Evolutionary conservation across 2,329 filamentous ascomycete genomes (phyloP).

Genomic region (Fusarium protoensiforme): DNA sequence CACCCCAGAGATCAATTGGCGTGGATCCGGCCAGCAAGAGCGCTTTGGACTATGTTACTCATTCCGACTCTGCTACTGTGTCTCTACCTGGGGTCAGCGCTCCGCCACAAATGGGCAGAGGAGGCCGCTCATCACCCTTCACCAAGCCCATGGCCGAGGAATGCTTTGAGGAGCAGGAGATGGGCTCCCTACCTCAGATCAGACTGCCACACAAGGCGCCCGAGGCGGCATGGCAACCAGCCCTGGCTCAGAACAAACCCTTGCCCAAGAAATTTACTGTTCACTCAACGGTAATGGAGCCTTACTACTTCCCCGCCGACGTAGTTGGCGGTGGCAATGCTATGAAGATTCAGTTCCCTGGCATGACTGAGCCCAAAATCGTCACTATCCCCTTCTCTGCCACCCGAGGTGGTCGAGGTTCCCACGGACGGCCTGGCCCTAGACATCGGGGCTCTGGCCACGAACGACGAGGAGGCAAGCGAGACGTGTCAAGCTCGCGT

Average conservation of each 20-base stretch:
- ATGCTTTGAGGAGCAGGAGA: constrained; percentile 84
- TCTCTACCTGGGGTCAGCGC: constrained; percentile 64
- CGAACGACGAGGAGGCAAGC: constrained; percentile 47
- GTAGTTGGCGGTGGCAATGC: constrained; percentile 48
- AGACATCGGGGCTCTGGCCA: constrained; percentile 46
- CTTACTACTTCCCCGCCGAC: constrained; percentile 48
- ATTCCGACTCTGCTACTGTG: constrained; percentile 71
- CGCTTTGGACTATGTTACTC: constrained; percentile 67
- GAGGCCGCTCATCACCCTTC: constrained; percentile 58
- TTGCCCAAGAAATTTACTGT: constrained; percentile 64
- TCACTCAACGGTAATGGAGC: constrained; percentile 49
- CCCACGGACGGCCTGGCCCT: constrained; percentile 39
- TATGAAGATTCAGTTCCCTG: constrained; percentile 56
- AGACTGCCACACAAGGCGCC: constrained; percentile 73
- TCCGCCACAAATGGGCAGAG: constrained; percentile 46
- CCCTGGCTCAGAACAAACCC: constrained; percentile 63
- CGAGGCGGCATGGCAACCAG: constrained; percentile 71
- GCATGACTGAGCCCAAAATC: constrained; percentile 52
- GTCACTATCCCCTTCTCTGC: constrained; percentile 52
- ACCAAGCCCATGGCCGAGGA: constrained; percentile 80
- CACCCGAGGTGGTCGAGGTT: constrained; percentile 46
- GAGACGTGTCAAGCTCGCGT: constrained; percentile 47
- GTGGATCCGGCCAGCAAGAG: constrained; percentile 76
- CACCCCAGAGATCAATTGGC: constrained; percentile 67
- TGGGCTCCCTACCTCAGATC: constrained; percentile 79